phyloP scores from a whole-genome alignment of 345 rosid species.

The Gossypium ekmanianum region DNA sequence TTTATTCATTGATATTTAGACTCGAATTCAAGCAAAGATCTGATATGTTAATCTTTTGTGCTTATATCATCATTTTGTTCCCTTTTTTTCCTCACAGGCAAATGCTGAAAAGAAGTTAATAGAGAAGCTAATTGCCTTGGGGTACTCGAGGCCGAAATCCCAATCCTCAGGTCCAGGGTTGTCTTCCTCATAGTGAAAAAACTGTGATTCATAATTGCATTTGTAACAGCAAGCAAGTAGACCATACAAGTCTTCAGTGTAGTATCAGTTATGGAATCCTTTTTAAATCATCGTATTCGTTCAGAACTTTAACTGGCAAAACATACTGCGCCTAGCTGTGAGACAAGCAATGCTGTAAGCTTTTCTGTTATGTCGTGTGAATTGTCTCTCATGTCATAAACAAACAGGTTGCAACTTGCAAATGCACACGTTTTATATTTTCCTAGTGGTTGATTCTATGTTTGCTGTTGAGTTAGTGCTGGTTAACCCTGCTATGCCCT shows the following conservation, averaged over 20 bases:
- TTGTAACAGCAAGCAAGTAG: neutral
- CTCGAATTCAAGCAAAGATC: neutral
- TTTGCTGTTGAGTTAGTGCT: neutral
- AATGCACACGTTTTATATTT: neutral
- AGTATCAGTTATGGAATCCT: neutral
- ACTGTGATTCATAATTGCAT: neutral
- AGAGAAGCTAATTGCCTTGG: conserved; percentile 64
- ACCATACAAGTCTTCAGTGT: neutral
- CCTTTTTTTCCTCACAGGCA: conserved; percentile 36
- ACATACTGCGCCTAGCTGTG: neutral
- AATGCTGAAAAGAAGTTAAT: conserved; percentile 74
- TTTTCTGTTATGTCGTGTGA: neutral
- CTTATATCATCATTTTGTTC: neutral
- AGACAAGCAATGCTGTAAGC: neutral
- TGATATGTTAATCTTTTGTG: neutral
- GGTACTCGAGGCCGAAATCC: conserved; percentile 50
- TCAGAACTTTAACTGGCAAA: neutral
- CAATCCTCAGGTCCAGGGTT: conserved; percentile 14
- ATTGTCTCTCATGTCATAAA: neutral
- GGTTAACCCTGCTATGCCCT: neutral
- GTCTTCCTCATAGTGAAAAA: neutral
- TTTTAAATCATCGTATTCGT: neutral
- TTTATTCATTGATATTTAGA: neutral
- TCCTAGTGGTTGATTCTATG: neutral
- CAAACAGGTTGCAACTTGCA: neutral